Evolutionary conservation across 495 filamentous ascomycete genomes (phyloP), one percentile per base, ranked within the genome.

Genomic region (Evansstolkia leycettana): DNA sequence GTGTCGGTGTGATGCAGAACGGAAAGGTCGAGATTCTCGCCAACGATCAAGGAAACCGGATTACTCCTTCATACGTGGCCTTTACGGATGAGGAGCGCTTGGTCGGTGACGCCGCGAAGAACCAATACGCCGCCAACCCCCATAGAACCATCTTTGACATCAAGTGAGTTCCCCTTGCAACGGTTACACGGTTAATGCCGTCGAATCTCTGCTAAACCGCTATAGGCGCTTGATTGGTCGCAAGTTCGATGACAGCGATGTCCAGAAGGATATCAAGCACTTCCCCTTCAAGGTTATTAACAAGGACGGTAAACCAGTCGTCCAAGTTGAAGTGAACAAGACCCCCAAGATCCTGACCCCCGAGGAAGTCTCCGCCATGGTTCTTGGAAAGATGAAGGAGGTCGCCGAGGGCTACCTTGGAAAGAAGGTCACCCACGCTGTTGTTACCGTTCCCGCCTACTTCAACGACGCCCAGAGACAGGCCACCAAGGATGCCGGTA

Each of bases 401-500:
- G 82, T 93, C 55, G 88, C 88, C 42, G 88, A 95, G 68, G 69
- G 70, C 55, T 94, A 92, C 68, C 72, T 95, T 27, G 84, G 83
- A 57, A 90, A 92, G 75, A 85, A 85, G 63, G 88, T 96, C 37
- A 85, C 82, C 59, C 87, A 94, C 73, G 89, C 89, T 45, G 89
- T 96, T 51, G 85, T 96, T 43, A 96, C 89, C 40, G 89, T 96
- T 32, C 89, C 89, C 37, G 89, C 89, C 62, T 96, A 96, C 70
- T 96, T 96, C 83, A 96, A 94, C 70, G 89, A 96, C 68, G 89
- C 88, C 66, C 89, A 96, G 65, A 72, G 89, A 58, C 89, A 94
- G 69, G 87, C 89, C 41, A 96, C 89, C 62, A 96, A 96, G 76
- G 89, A 96, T 59, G 89, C 89, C 42, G 89, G 89, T 63, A 75